Conservation (phyloP, 2,329 filamentous ascomycete genomes). For the Aspergillus pseudoterreus region DNA sequence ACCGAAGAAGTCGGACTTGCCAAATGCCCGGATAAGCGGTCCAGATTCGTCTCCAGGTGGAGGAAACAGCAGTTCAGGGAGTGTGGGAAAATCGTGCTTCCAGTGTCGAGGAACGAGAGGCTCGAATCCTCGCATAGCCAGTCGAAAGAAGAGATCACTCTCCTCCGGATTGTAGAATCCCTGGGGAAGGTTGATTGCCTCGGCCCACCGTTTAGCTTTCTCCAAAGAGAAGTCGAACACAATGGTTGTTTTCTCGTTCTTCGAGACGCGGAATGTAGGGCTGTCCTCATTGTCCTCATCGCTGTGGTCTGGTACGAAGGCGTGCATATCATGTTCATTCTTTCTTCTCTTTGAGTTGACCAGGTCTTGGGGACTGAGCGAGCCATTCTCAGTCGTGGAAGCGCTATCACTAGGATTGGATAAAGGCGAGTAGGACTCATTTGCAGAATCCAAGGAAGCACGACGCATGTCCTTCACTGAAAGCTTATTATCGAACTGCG, state of each 20-base stretch:
- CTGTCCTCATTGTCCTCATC: slow-evolving; percentile 14
- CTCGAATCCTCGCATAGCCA: slow-evolving; percentile 55
- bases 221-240: slow-evolving; percentile 27
- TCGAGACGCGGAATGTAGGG: slow-evolving; percentile 9
- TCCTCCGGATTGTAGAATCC: slow-evolving; percentile 52
- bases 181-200: slow-evolving; percentile 36
- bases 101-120: slow-evolving; percentile 52
- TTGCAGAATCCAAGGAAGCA: neutral
- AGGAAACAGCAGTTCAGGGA: slow-evolving; percentile 53
- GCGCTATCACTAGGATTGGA: neutral
- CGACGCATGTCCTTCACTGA: neutral
- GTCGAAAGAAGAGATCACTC: slow-evolving; percentile 50
- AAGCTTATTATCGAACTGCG: neutral
- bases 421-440: neutral
- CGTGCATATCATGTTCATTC: neutral
- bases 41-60: slow-evolving; percentile 28
- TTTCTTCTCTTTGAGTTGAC: neutral
- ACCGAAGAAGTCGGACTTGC: slow-evolving; percentile 46
- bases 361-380: neutral
- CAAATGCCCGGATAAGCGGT: slow-evolving; percentile 45
- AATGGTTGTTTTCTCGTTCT: slow-evolving; percentile 22
- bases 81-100: slow-evolving; percentile 51
- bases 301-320: neutral
- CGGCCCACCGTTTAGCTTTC: slow-evolving; percentile 32
- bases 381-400: neutral